Evolutionary conservation across 1,284 basidiomycete species (phyloP), one percentile per base, ranked within the genome.

Genomic region (Ganoderma lucidum): DNA sequence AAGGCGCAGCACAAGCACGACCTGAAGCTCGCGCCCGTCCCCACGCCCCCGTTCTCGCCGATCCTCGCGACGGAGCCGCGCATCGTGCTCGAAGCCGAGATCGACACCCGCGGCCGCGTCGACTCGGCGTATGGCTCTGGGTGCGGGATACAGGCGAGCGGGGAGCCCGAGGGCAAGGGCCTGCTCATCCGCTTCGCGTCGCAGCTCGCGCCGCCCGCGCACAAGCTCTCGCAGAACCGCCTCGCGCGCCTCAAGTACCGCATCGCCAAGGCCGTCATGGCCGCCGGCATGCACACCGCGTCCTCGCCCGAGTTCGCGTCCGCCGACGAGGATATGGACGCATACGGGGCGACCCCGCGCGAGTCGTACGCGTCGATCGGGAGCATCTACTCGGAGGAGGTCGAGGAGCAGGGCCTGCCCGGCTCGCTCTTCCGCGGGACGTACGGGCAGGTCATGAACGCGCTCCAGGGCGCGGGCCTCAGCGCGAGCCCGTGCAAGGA

Each of bases 361-460:
- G 69, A 44, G 73, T 66, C 65, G 28, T 71, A 74, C 58, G 64
- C 65, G 51, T 75, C 74, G 62, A 67, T 73, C 64, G 71, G 75
- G 53, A 74, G 76, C 73, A 73, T 74, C 63, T 71, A 68, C 59
- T 71, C 71, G 64, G 71, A 72, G 65, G 69, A 71, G 41, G 71
- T 71, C 39, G 72, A 65, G 65, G 65, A 71, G 45, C 48, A 58
- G 64, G 73, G 70, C 41, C 37, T 58, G 65, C 72, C 73, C 61
- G 75, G 73, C 66, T 73, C 74, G 73, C 75, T 87, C 64, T 87
- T 83, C 75, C 81, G 81, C 44, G 85, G 85, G 45, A 86, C 85
- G 41, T 87, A 85, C 73, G 84, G 85, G 12, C 86, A 86, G 77
- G 76, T 87, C 68, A 81, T 82, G 77, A 71, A 78, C 42, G 85